Conservation (phyloP, 1,284 basidiomycete genomes). For the Melampsora allii-populina region DNA sequence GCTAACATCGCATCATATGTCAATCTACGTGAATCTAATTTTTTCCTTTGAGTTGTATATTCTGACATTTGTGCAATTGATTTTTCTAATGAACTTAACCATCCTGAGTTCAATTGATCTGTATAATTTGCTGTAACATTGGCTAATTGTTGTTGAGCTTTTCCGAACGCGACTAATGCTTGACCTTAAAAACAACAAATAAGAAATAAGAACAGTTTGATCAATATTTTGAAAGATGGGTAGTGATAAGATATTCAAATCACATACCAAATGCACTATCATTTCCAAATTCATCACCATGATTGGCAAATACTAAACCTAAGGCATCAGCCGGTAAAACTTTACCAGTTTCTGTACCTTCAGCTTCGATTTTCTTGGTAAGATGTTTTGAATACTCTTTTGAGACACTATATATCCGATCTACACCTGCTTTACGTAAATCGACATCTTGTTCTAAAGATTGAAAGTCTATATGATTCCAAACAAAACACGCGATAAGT, state of each 20-base stretch:
- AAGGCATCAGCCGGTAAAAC: conserved; percentile 43
- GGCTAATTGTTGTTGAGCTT: conserved; percentile 39
- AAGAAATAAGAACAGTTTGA: background rate
- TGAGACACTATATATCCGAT: conserved; percentile 38
- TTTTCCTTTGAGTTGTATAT: conserved; percentile 45
- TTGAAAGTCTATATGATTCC: conserved; percentile 23
- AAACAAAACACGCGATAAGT: background rate
- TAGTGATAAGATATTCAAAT: background rate
- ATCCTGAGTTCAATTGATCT: conserved; percentile 38
- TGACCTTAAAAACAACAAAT: conserved; percentile 7
- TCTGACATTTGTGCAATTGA: conserved; percentile 41
- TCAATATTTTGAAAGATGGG: background rate
- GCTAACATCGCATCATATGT: conserved; percentile 47
- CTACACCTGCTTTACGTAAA: conserved; percentile 34
- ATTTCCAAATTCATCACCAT: conserved; percentile 42
- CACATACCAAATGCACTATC: conserved; percentile 42
- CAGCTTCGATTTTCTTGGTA: conserved; percentile 33
- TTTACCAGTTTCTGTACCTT: conserved; percentile 42
- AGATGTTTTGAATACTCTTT: conserved; percentile 43
- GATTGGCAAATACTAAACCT: conserved; percentile 38
- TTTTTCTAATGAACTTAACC: conserved; percentile 40
- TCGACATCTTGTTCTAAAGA: conserved; percentile 43
- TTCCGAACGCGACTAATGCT: conserved; percentile 29
- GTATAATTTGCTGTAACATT: conserved; percentile 32
- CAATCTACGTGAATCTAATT: conserved; percentile 46